Evolutionary conservation across 139 green algal genomes (phyloP).

Genomic region (Chlorella sp.): DNA sequence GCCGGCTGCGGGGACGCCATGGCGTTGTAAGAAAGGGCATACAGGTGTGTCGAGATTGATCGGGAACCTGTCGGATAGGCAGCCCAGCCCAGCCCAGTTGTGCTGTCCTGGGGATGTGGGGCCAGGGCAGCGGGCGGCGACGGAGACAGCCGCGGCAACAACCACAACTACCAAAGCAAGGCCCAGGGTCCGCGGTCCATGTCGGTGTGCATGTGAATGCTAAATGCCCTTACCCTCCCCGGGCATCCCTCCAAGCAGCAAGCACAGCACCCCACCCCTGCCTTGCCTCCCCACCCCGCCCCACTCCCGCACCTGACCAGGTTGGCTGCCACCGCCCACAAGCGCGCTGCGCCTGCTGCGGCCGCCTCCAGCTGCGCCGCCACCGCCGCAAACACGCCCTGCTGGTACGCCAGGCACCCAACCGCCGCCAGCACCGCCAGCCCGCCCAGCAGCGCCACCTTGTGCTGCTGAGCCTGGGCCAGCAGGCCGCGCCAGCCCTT

Average conservation of each 20-base stretch:
- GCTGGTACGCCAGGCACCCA: neutral
- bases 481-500: constrained; percentile 9
- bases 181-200: no score
- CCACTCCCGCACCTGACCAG: constrained; percentile 16
- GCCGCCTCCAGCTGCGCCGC: constrained; percentile 27
- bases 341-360: constrained; percentile 12
- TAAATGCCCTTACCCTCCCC: no score
- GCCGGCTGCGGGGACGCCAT: neutral
- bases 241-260: no score
- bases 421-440: neutral
- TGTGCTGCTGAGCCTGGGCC: constrained; percentile 7
- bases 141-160: no score
- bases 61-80: no score
- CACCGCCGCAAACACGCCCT: constrained; percentile 39
- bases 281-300: neutral
- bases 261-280: neutral
- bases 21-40: neutral
- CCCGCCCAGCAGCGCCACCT: neutral
- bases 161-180: no score
- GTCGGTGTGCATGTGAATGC: no score
- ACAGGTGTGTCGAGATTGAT: no score
- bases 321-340: constrained; percentile 17
- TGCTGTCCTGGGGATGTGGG: no score
- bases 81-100: no score
- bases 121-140: no score